Base-by-base conservation (phyloP, 441 rosid species). In the Sinapis alba region DNA sequence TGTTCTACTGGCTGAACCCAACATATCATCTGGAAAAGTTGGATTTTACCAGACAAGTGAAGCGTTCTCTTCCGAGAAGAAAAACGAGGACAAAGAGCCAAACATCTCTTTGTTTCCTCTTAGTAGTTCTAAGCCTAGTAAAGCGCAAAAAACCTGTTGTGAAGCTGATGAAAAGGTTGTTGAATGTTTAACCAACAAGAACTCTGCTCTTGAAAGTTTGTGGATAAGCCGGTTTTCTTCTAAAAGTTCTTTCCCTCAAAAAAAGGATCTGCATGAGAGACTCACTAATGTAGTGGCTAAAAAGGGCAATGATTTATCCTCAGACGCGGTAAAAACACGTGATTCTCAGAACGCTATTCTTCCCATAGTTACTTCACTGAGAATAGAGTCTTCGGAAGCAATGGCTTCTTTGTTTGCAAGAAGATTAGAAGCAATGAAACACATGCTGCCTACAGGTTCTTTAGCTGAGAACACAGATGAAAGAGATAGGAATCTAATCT, bases 341-440 rank as follows among this genome's bases (percentile, higher is more conserved):
- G 32, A 28, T 28, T 28, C 32, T 6, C 32, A 28, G 56, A 78
- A 79, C 13, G 73, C 79, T 28, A 53, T 51, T 77, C 83, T 65
- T 56, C 76, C 82, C 32, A 63, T 68, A 70, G 51, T 78, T 21
- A 78, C 92, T 61, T 78, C 82, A 18, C 26, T 74, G 69, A 82
- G 82, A 75, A 54, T 78, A 28, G 79, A 82, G 79, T 82, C 85
- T 57, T 84, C 90, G 3, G 93, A 87, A 68, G 91, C 77, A 58
- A 84, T 91, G 79, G 86, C 90, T 71, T 87, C 94, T 75, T 75
- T 76, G 47, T 88, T 89, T 75, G 91, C 91, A 7, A 88, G 83
- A 83, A 89, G 90, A 81, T 75, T 96, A 85, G 97, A 89, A 75
- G 95, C 93, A 47, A 82, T 90, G 34, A 91, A 84, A 75, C 84